A percentile compares a stretch with the other conserved stretches of the same genome.
phyloP scores from a whole-genome alignment of 257 asterid genomes.

The Penstemon barbatus region DNA sequence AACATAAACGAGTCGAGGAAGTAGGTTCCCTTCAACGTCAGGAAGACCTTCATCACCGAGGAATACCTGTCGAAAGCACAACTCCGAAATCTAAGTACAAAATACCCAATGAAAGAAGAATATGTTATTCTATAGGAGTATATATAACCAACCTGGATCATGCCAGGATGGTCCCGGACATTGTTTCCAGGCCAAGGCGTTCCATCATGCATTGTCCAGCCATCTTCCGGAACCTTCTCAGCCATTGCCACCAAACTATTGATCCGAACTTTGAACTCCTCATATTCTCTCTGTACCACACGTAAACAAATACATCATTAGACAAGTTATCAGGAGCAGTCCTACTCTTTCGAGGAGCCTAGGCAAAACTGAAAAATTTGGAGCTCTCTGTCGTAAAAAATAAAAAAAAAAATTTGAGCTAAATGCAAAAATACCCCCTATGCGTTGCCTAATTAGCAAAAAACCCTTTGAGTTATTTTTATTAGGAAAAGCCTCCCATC shows the following conservation, averaged over 20 bases:
- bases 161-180: conserved; percentile 94
- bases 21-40: conserved; percentile 67
- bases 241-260: conserved; percentile 72
- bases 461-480: too few relatives aligned
- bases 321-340: background rate
- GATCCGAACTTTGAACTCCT: conserved; percentile 82
- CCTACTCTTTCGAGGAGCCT: too few relatives aligned
- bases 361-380: too few relatives aligned
- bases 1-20: conserved; percentile 78
- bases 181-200: conserved; percentile 94
- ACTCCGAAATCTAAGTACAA: background rate
- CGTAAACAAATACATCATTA: conserved; percentile 22
- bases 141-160: conserved; percentile 75
- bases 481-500: too few relatives aligned
- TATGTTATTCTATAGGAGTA: background rate
- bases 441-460: too few relatives aligned
- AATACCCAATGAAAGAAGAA: background rate
- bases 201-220: conserved; percentile 98
- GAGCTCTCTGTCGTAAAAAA: too few relatives aligned
- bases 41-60: conserved; percentile 68
- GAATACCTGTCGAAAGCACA: conserved; percentile 55
- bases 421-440: too few relatives aligned
- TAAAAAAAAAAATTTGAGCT: too few relatives aligned
- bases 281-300: conserved; percentile 73
- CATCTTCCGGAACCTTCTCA: conserved; percentile 90